Conservation (phyloP, 1,284 basidiomycete species). For the Pseudozyma flocculosa region DNA sequence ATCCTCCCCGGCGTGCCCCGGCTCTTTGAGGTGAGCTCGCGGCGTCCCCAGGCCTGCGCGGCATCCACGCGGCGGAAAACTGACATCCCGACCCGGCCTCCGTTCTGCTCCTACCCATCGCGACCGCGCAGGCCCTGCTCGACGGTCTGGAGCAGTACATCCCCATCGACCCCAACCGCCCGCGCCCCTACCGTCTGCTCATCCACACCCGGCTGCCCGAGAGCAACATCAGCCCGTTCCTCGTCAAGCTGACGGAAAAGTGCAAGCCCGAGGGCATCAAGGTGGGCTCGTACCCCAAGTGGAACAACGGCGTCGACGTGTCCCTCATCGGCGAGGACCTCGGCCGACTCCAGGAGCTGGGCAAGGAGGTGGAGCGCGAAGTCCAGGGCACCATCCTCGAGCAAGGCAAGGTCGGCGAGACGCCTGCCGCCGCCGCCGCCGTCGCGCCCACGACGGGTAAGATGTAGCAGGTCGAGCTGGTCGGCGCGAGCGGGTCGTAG, state of each 20-base stretch:
- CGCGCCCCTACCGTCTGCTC: conserved; percentile 41
- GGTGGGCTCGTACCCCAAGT: conserved; percentile 70
- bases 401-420: conserved; percentile 59
- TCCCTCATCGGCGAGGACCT: conserved; percentile 72
- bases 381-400: conserved; percentile 62
- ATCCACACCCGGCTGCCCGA: conserved; percentile 69
- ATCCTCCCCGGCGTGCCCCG: conserved; percentile 86
- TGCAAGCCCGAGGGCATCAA: conserved; percentile 75
- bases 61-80: too few species aligned
- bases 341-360: conserved; percentile 17
- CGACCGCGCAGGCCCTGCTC: conserved; percentile 18
- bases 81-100: neutral
- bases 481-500: too few species aligned
- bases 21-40: conserved; percentile 67
- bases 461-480: too few species aligned
- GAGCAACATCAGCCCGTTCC: conserved; percentile 77
- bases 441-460: neutral
- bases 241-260: conserved; percentile 74
- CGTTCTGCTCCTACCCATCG: too few species aligned
- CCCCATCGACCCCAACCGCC: conserved; percentile 36
- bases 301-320: conserved; percentile 68
- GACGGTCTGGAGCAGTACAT: conserved; percentile 66
- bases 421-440: neutral
- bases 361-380: conserved; percentile 59
- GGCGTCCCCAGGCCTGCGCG: too few species aligned